phyloP scores from a whole-genome alignment of 768 basidiomycete genomes.

The Mrakia gelida region DNA sequence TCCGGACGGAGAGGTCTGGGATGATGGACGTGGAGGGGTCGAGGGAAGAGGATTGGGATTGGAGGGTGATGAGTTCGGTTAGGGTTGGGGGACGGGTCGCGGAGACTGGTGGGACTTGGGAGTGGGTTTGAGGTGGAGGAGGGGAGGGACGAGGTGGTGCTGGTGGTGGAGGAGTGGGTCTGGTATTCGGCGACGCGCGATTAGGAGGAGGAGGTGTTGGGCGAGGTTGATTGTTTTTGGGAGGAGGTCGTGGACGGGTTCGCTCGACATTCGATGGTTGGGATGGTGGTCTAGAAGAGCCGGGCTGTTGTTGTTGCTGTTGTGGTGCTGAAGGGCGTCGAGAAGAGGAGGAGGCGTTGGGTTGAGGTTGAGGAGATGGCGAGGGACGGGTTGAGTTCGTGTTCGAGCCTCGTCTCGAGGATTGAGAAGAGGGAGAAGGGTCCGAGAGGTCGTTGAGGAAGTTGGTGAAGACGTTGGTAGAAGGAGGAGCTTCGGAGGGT shows the following conservation, averaged over 20 bases:
- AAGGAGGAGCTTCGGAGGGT: background rate
- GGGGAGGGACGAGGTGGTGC: slow-evolving; percentile 66
- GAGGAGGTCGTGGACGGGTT: slow-evolving; percentile 26
- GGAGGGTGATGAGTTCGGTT: slow-evolving; percentile 30
- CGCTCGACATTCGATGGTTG: slow-evolving; percentile 15
- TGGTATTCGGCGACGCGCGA: slow-evolving; percentile 57
- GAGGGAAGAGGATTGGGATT: background rate
- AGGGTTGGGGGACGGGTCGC: slow-evolving; percentile 47
- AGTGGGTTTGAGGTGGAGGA: slow-evolving; percentile 76
- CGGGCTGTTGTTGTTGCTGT: slow-evolving; percentile 33
- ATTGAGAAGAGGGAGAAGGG: background rate
- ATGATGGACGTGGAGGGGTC: slow-evolving; percentile 44
- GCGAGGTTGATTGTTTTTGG: slow-evolving; percentile 38
- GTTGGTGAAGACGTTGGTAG: slow-evolving; percentile 10
- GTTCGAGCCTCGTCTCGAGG: background rate
- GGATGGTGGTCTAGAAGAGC: background rate
- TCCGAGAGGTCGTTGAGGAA: background rate
- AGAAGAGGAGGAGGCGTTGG: slow-evolving; percentile 40
- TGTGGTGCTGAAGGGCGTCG: slow-evolving; percentile 40
- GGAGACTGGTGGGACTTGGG: slow-evolving; percentile 56
- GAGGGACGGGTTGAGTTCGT: no score
- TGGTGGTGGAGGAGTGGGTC: slow-evolving; percentile 55
- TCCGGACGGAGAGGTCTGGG: slow-evolving; percentile 52
- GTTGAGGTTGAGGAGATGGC: background rate
- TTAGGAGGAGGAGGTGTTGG: slow-evolving; percentile 58